A percentile compares a stretch with the other conserved stretches of the same genome.
Conservation (phyloP, 73 alveolate genomes). For the Uronychia binucleata region DNA sequence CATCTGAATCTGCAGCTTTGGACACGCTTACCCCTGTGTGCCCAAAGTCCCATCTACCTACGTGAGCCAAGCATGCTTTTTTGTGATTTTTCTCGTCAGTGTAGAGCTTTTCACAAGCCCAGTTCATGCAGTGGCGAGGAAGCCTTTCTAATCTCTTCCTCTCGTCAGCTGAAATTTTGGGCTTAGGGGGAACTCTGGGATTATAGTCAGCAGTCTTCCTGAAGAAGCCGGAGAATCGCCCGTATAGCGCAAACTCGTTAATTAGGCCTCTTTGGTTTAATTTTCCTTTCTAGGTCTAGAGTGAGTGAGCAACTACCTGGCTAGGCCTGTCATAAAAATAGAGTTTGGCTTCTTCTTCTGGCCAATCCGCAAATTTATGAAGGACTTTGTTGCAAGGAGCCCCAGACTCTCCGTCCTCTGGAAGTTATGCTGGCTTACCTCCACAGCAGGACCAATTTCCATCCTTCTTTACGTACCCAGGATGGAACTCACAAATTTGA, state of each 20-base stretch:
- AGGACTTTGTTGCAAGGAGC: constrained; percentile 78
- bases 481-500: constrained; percentile 81
- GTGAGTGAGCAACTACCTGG: constrained; percentile 68
- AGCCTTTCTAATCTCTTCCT: constrained; percentile 65
- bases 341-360: constrained; percentile 97
- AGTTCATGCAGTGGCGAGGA: constrained; percentile 87
- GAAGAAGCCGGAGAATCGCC: constrained; percentile 75
- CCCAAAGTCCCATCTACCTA: constrained; percentile 99
- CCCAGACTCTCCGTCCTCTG: constrained; percentile 64
- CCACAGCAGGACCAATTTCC: constrained; percentile 91
- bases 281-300: constrained; percentile 46
- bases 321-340: constrained; percentile 87
- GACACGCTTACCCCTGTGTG: constrained; percentile 85
- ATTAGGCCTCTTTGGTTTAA: neutral
- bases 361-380: constrained; percentile 93
- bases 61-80: constrained; percentile 94
- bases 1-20: constrained; percentile 69
- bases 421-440: too few relatives aligned
- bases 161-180: constrained; percentile 64
- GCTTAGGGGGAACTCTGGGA: constrained; percentile 67
- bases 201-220: constrained; percentile 63
- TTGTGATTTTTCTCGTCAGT: constrained; percentile 82
- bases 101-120: constrained; percentile 91
- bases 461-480: constrained; percentile 85
- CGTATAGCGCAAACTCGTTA: constrained; percentile 28